Evolutionary conservation across 2,329 filamentous ascomycete species (phyloP).

Genomic region (Raffaelea ambrosiae): DNA sequence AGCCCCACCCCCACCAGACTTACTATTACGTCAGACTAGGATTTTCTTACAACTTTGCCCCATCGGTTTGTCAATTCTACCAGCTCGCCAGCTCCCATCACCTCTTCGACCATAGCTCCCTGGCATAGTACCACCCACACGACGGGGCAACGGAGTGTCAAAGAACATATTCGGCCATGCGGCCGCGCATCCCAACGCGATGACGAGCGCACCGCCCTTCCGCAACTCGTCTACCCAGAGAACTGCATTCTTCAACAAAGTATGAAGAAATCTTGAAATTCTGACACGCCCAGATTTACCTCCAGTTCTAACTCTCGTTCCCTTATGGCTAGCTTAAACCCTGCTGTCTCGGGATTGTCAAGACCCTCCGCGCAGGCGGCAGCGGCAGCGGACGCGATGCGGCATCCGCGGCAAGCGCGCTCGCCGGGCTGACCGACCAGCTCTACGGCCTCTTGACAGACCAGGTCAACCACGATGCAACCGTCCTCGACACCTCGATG

Average conservation of each 20-base stretch:
- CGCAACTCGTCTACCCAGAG: conserved; percentile 16
- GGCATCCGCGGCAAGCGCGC: conserved; percentile 29
- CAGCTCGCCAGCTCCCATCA: too few relatives aligned
- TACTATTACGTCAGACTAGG: too few relatives aligned
- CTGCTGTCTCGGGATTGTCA: conserved; percentile 51
- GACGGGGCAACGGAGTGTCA: too few relatives aligned
- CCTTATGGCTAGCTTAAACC: conserved; percentile 48
- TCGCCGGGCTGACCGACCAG: conserved; percentile 36
- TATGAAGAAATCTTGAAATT: conserved; percentile 1
- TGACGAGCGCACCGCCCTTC: conserved; percentile 10
- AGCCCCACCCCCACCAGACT: too few relatives aligned
- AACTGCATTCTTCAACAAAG: conserved; percentile 18
- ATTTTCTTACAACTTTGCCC: too few relatives aligned
- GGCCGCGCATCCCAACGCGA: background rate
- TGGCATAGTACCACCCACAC: too few relatives aligned
- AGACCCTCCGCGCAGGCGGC: conserved; percentile 33
- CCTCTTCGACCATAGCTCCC: too few relatives aligned
- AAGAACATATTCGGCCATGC: too few relatives aligned
- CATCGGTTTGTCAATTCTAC: background rate
- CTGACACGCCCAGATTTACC: background rate
- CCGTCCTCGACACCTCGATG: conserved; percentile 65
- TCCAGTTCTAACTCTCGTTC: background rate
- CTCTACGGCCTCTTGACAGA: conserved; percentile 37
- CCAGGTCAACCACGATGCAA: conserved; percentile 33
- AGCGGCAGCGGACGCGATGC: conserved; percentile 18